Evolutionary conservation across 2,329 filamentous ascomycete genomes (phyloP).

Genomic region (Trichophyton verrucosum): DNA sequence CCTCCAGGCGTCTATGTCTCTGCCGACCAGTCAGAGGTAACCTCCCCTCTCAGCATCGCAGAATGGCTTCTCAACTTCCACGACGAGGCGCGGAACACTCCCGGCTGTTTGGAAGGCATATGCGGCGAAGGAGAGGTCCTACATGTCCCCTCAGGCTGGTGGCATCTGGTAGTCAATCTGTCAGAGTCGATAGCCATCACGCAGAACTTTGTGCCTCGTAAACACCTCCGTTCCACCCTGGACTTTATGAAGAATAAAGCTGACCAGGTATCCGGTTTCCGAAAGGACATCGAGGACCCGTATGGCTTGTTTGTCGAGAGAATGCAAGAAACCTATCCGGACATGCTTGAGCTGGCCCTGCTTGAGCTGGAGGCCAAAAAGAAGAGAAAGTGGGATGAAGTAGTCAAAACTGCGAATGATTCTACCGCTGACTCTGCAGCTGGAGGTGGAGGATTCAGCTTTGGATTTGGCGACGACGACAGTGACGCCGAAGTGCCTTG

Average conservation of each 20-base stretch:
- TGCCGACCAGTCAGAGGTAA: constrained; percentile 81
- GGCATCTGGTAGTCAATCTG: constrained; percentile 88
- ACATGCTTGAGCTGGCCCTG: constrained; percentile 54
- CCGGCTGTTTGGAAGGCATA: constrained; percentile 74
- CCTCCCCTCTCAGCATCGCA: constrained; percentile 85
- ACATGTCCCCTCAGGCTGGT: constrained; percentile 91
- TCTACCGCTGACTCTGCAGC: constrained; percentile 18
- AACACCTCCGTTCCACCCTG: constrained; percentile 61
- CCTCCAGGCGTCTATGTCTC: constrained; percentile 88
- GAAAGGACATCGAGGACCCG: constrained; percentile 55
- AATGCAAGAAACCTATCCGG: constrained; percentile 51
- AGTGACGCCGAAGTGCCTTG: constrained; percentile 41
- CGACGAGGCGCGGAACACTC: constrained; percentile 59
- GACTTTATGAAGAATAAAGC: constrained; percentile 69
- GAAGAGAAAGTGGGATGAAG: constrained; percentile 78
- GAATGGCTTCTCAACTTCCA: constrained; percentile 93
- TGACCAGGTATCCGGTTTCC: constrained; percentile 80
- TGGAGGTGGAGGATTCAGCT: constrained; percentile 45
- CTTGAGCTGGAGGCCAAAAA: constrained; percentile 51
- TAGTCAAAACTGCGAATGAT: constrained; percentile 46
- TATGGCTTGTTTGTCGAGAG: constrained; percentile 63
- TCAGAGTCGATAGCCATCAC: constrained; percentile 77
- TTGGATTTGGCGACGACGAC: constrained; percentile 50
- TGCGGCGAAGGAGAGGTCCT: constrained; percentile 75
- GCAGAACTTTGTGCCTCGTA: constrained; percentile 80